Conservation (phyloP, 495 filamentous ascomycete genomes). For the Parmelia sp. region DNA sequence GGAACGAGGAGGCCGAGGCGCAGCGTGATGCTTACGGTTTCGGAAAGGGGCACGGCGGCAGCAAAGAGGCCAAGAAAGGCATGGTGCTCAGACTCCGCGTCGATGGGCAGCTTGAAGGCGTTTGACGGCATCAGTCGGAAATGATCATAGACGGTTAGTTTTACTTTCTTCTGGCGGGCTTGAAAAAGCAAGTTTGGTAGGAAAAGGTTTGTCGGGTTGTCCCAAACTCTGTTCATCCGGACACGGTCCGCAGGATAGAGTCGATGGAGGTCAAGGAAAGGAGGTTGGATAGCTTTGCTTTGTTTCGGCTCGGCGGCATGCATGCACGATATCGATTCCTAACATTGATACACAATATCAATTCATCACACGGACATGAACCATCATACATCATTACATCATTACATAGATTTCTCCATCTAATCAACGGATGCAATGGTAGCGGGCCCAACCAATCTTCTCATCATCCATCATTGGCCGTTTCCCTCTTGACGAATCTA, state of each 20-base stretch:
- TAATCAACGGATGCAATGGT: not conserved
- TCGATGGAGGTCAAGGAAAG: not conserved
- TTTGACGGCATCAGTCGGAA: not conserved
- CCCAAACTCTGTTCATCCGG: not conserved
- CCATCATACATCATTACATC: not conserved
- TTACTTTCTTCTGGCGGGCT: not conserved
- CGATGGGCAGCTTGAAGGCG: not conserved
- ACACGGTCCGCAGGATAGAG: not conserved
- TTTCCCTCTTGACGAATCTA: not conserved
- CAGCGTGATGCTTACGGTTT: constrained; percentile 17
- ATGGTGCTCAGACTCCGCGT: constrained; percentile 2
- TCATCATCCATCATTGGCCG: too few relatives aligned
- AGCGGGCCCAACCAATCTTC: too few relatives aligned
- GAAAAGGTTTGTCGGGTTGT: not conserved
- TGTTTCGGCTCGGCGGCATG: not conserved
- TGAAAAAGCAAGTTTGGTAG: not conserved
- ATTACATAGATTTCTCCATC: not conserved
- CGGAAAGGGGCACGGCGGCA: not conserved
- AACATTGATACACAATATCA: too few relatives aligned
- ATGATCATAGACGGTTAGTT: not conserved
- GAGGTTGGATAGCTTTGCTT: not conserved
- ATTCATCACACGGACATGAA: not conserved
- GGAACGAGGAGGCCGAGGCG: constrained; percentile 18
- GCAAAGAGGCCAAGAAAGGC: not conserved
- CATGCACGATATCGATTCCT: not conserved